These are phyloP conservation scores for Botrytis medusae DNA, from an alignment of 2,329 filamentous ascomycete species.

Conservation along the genomic window DNA sequence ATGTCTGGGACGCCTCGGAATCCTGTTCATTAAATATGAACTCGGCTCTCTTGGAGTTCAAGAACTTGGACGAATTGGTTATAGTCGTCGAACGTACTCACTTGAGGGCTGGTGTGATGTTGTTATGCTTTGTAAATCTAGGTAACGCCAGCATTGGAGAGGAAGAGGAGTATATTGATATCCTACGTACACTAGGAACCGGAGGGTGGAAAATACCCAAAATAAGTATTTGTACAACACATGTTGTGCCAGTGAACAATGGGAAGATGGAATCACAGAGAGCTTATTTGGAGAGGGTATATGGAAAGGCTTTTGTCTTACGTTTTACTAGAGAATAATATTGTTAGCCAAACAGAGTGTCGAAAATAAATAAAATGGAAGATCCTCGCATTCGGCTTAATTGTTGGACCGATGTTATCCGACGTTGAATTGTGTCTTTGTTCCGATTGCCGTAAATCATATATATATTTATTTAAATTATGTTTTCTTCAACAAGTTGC, in stretches of 20 bases:
- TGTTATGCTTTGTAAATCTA: neutral
- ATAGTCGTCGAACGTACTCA: neutral
- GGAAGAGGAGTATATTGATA: neutral
- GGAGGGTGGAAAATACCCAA: neutral
- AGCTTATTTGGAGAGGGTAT: neutral
- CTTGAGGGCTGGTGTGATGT: neutral
- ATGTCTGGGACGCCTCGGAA: neutral
- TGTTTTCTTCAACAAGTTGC: rapidly evolving
- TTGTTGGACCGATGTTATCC: neutral
- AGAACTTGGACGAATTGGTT: neutral
- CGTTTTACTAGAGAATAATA: neutral
- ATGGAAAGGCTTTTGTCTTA: neutral
- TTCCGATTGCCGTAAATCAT: rapidly evolving
- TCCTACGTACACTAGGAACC: neutral
- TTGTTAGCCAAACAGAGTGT: neutral
- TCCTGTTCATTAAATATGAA: neutral
- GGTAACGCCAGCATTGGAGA: neutral
- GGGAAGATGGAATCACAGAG: neutral
- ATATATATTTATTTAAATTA: rapidly evolving
- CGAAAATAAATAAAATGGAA: neutral
- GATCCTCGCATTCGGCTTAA: neutral
- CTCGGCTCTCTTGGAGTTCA: neutral
- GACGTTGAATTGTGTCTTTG: neutral
- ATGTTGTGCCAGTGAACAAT: neutral
- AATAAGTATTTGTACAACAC: neutral